Evolutionary conservation across 2,329 filamentous ascomycete species (phyloP).

Genomic region (Fusarium subtropicale): DNA sequence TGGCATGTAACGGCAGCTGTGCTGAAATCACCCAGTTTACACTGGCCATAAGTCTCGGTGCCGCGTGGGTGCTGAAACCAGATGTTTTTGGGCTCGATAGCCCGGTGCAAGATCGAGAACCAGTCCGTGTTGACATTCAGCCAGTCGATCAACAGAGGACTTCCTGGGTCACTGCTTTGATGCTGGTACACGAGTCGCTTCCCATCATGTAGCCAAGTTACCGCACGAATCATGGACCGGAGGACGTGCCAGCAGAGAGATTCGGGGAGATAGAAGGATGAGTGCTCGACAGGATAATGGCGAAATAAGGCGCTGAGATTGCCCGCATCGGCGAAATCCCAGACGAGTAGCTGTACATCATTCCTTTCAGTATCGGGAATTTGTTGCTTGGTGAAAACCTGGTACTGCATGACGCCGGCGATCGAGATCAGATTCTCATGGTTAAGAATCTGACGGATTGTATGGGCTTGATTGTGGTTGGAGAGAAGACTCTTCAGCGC

Average conservation of each 20-base stretch:
- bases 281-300: conserved; percentile 36
- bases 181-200: conserved; percentile 44
- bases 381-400: conserved; percentile 28
- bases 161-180: neutral
- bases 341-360: conserved; percentile 54
- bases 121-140: conserved; percentile 56
- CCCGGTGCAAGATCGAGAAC: conserved; percentile 64
- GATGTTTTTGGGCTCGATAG: conserved; percentile 61
- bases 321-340: conserved; percentile 66
- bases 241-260: conserved; percentile 68
- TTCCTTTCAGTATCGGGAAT: conserved; percentile 35
- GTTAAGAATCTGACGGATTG: conserved; percentile 56
- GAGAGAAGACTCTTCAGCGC: conserved; percentile 41
- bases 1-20: conserved; percentile 57
- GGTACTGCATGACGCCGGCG: conserved; percentile 52
- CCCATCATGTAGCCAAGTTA: conserved; percentile 66
- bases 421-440: conserved; percentile 63
- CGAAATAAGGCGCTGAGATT: conserved; percentile 58
- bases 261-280: conserved; percentile 59
- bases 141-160: conserved; percentile 9
- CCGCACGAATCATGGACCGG: conserved; percentile 59
- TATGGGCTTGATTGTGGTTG: conserved; percentile 45
- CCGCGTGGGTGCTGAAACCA: conserved; percentile 62
- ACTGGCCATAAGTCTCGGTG: conserved; percentile 63
- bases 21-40: conserved; percentile 64